phyloP scores from a whole-genome alignment of 106 monocot species.

The Agapanthus africanus region DNA sequence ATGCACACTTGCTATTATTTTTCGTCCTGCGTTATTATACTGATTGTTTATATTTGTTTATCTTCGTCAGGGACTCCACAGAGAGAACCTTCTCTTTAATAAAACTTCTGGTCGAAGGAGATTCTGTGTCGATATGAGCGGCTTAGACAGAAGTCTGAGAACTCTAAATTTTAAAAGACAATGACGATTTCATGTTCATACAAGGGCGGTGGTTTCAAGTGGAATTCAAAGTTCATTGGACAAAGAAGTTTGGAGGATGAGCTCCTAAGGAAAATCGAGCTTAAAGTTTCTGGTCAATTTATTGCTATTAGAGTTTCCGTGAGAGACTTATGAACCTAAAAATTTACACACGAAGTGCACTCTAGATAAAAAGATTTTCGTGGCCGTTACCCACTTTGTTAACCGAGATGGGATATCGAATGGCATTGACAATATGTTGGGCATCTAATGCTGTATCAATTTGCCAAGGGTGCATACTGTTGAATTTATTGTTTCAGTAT shows the following conservation, averaged over 20 bases:
- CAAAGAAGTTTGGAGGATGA: conserved; percentile 15
- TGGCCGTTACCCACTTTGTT: conserved; percentile 11
- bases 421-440: conserved; percentile 86
- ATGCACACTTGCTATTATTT: too few relatives aligned
- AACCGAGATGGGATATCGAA: conserved; percentile 75
- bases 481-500: too few relatives aligned
- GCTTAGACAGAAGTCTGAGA: background rate
- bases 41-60: too few relatives aligned
- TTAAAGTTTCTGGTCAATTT: conserved; percentile 44
- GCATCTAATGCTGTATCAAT: conserved; percentile 85
- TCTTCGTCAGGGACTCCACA: too few relatives aligned
- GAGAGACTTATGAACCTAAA: conserved; percentile 80
- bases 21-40: too few relatives aligned
- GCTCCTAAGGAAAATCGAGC: conserved; percentile 55
- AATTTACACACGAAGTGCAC: conserved; percentile 51
- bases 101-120: too few relatives aligned
- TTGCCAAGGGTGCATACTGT: conserved; percentile 59
- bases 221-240: conserved; percentile 17
- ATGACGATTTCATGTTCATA: background rate
- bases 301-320: conserved; percentile 52
- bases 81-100: too few relatives aligned
- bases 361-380: conserved; percentile 39
- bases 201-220: conserved; percentile 42
- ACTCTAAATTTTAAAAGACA: too few relatives aligned
- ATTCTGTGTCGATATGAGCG: background rate